Conservation (phyloP, 768 basidiomycete species). For the Termitomyces sp. region DNA sequence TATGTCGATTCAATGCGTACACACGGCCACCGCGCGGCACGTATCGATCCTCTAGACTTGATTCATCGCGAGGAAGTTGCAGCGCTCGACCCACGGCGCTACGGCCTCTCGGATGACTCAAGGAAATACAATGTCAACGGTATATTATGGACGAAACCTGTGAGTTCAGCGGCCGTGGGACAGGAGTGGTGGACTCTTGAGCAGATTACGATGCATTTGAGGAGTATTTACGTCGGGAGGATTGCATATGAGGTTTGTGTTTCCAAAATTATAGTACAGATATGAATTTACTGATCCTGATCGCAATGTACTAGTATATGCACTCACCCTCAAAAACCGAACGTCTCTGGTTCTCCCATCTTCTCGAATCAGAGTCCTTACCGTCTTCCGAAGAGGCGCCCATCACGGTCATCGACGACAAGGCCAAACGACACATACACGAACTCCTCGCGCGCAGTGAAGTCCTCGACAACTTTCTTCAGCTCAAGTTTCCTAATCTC, state of each 20-base stretch:
- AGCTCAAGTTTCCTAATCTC: constrained; percentile 84
- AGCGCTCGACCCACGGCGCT: constrained; percentile 71
- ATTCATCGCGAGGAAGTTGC: constrained; percentile 77
- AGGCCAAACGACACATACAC: constrained; percentile 54
- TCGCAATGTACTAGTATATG: constrained; percentile 48
- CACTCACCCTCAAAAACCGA: constrained; percentile 84
- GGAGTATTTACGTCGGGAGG: constrained; percentile 71
- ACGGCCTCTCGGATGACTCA: constrained; percentile 55
- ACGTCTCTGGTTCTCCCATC: constrained; percentile 83
- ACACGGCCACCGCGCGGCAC: constrained; percentile 80
- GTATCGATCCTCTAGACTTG: constrained; percentile 83
- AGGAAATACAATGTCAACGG: constrained; percentile 69
- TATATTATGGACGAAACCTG: constrained; percentile 67
- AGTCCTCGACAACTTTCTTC: constrained; percentile 79
- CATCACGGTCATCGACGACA: constrained; percentile 21
- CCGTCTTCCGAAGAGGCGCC: constrained; percentile 29
- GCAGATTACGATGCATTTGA: constrained; percentile 66
- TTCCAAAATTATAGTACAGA: background rate
- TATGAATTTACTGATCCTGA: background rate
- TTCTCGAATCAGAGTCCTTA: constrained; percentile 61
- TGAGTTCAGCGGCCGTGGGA: constrained; percentile 19
- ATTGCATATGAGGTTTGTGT: constrained; percentile 75
- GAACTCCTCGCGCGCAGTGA: constrained; percentile 69
- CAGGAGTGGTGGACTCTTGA: constrained; percentile 59
- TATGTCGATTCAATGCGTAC: constrained; percentile 87